Evolutionary conservation across 1,284 basidiomycete species (phyloP).

Genomic region (Prillingera fragicola): DNA sequence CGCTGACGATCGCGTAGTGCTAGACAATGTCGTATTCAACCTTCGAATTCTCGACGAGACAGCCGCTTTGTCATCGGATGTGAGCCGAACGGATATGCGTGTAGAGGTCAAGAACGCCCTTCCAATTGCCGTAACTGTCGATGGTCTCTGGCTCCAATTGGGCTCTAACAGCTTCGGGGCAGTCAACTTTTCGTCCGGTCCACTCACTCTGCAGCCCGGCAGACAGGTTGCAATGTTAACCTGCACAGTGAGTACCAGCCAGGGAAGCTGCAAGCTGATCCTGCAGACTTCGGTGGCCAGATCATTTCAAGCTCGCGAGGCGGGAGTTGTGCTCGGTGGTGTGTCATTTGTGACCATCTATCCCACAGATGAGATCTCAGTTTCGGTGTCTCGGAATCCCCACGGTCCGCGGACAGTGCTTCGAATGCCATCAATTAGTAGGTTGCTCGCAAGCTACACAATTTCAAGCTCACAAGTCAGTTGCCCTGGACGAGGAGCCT

Average conservation of each 20-base stretch:
- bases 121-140: slow-evolving; percentile 23
- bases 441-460: slow-evolving; percentile 1
- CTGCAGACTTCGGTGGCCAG: slow-evolving; percentile 28
- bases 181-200: slow-evolving; percentile 27
- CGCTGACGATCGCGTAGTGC: too few species aligned
- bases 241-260: slow-evolving; percentile 30
- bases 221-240: slow-evolving; percentile 25
- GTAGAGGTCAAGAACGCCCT: slow-evolving; percentile 33
- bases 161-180: slow-evolving; percentile 24
- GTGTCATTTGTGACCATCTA: slow-evolving; percentile 17
- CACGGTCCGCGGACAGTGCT: slow-evolving; percentile 21
- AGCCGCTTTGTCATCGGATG: slow-evolving; percentile 17
- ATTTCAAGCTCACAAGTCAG: slow-evolving; percentile 14
- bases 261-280: slow-evolving; percentile 5
- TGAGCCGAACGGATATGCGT: slow-evolving; percentile 23
- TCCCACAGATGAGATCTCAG: slow-evolving; percentile 9
- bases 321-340: slow-evolving; percentile 20
- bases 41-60: slow-evolving; percentile 12
- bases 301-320: slow-evolving; percentile 18
- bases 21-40: slow-evolving; percentile 5
- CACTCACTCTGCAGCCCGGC: slow-evolving; percentile 27
- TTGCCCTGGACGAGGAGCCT: slow-evolving; percentile 35
- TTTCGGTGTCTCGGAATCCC: slow-evolving; percentile 22
- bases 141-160: slow-evolving; percentile 29
- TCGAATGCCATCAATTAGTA: slow-evolving; percentile 36